Percentiles rank a stretch among this genome's conserved stretches.
These are phyloP conservation scores for Davidsoniella australis DNA, from an alignment of 2,329 filamentous ascomycete genomes.

Conservation along the genomic window DNA sequence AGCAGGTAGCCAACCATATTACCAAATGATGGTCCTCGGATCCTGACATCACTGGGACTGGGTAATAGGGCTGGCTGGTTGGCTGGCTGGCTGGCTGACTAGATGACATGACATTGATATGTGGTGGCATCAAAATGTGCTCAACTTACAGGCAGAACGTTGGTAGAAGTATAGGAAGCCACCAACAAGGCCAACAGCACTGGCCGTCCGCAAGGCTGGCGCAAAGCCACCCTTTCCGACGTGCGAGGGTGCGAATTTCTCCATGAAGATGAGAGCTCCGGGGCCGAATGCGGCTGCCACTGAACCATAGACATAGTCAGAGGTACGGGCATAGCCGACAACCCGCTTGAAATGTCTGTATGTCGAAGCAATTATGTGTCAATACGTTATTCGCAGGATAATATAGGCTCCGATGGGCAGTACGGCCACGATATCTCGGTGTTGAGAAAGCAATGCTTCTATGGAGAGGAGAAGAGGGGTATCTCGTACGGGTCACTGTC, in stretches of 20 bases:
- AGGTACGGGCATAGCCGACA: constrained; percentile 65
- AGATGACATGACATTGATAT: background rate
- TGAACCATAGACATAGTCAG: constrained; percentile 62
- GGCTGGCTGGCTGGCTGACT: background rate
- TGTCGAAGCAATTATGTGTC: background rate
- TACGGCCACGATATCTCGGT: background rate
- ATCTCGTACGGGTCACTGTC: constrained; percentile 86
- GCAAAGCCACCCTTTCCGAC: constrained; percentile 70
- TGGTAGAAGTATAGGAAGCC: constrained; percentile 79
- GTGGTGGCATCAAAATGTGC: background rate
- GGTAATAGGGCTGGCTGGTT: background rate
- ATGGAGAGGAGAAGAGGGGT: background rate
- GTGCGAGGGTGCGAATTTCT: constrained; percentile 70
- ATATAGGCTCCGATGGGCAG: background rate
- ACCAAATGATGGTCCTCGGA: background rate
- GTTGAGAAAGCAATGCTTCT: too few relatives aligned
- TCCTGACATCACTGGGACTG: background rate
- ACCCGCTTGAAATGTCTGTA: constrained; percentile 80
- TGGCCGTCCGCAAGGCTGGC: constrained; percentile 63
- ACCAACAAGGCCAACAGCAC: constrained; percentile 54
- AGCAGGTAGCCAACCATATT: background rate
- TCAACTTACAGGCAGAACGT: constrained; percentile 56
- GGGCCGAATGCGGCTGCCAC: constrained; percentile 57
- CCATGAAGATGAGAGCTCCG: constrained; percentile 57
- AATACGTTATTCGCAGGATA: background rate